Percentiles rank a stretch among this genome's conserved stretches.
Evolutionary conservation across 2,329 filamentous ascomycete species (phyloP).

Genomic region (Aspergillus oerlinghausenensis): DNA sequence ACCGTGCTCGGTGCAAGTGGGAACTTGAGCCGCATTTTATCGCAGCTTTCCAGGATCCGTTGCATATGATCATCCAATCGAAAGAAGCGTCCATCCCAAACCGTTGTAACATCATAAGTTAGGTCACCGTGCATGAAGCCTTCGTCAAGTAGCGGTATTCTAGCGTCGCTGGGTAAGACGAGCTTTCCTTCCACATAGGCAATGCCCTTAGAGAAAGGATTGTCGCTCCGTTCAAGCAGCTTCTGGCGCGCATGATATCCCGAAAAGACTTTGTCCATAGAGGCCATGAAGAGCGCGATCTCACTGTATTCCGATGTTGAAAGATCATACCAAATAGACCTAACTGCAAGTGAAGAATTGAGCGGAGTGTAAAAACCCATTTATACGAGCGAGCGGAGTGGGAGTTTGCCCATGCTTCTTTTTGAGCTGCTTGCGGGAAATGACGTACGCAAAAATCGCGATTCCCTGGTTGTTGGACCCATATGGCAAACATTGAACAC

Average conservation of each 20-base stretch:
- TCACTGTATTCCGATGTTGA: too few species aligned
- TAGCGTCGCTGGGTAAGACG: slow-evolving; percentile 40
- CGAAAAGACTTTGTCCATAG: slow-evolving; percentile 26
- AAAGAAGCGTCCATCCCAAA: slow-evolving; percentile 51
- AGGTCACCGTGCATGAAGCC: slow-evolving; percentile 36
- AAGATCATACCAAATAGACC: too few species aligned
- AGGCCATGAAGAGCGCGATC: too few species aligned
- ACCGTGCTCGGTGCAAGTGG: slow-evolving; percentile 16
- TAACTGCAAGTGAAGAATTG: too few species aligned
- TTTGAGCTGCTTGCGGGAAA: too few species aligned
- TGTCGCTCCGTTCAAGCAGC: slow-evolving; percentile 29
- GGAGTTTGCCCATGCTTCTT: too few species aligned
- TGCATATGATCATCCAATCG: slow-evolving; percentile 48
- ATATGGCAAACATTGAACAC: too few species aligned
- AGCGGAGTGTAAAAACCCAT: too few species aligned
- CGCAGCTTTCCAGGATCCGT: slow-evolving; percentile 43
- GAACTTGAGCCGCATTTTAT: slow-evolving; percentile 47
- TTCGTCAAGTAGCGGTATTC: too few species aligned
- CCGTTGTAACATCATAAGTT: slow-evolving; percentile 49
- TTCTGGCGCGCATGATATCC: slow-evolving; percentile 31
- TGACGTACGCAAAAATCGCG: too few species aligned
- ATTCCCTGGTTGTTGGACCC: too few species aligned
- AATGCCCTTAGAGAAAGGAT: slow-evolving; percentile 43
- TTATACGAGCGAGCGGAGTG: too few species aligned
- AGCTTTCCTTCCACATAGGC: slow-evolving; percentile 46